phyloP scores from a whole-genome alignment of 2,329 filamentous ascomycete genomes.

The Paraconiothyrium brasiliense region DNA sequence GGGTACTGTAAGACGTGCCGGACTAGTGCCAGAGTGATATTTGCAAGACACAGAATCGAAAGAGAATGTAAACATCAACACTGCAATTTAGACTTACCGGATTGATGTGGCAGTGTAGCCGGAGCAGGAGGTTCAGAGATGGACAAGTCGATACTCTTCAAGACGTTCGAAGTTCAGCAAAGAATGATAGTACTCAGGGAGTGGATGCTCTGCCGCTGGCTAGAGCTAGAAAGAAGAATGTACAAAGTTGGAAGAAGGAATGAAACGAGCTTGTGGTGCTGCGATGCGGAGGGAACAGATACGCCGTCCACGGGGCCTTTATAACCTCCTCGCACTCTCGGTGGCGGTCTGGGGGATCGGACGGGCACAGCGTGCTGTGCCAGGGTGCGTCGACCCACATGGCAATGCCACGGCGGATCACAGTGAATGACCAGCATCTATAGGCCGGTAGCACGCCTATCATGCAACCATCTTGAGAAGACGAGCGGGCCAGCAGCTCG shows the following conservation, averaged over 20 bases:
- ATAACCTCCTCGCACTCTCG: constrained; percentile 18
- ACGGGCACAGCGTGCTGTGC: constrained; percentile 16
- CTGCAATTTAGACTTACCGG: background rate
- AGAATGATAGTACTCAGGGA: constrained; percentile 29
- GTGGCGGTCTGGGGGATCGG: constrained; percentile 27
- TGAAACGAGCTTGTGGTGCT: constrained; percentile 26
- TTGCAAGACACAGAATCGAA: background rate
- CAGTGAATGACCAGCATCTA: constrained; percentile 20
- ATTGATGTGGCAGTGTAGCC: constrained; percentile 1
- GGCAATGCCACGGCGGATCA: constrained; percentile 26
- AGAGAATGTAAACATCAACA: background rate
- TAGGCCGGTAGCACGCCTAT: constrained; percentile 20
- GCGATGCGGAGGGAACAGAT: constrained; percentile 27
- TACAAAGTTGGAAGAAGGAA: constrained; percentile 24
- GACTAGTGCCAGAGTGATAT: background rate
- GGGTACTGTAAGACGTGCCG: background rate
- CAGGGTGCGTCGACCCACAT: constrained; percentile 13
- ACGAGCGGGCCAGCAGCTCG: constrained; percentile 17
- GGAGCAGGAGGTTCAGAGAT: constrained; percentile 1
- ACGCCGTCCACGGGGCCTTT: constrained; percentile 14
- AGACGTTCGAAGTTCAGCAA: constrained; percentile 21
- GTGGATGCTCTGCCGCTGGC: constrained; percentile 37
- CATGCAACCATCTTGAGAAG: constrained; percentile 20
- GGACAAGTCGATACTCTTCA: constrained; percentile 15
- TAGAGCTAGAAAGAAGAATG: constrained; percentile 27